Evolutionary conservation across 2,329 filamentous ascomycete genomes (phyloP).

Genomic region (Alternaria hordeiaustralica): DNA sequence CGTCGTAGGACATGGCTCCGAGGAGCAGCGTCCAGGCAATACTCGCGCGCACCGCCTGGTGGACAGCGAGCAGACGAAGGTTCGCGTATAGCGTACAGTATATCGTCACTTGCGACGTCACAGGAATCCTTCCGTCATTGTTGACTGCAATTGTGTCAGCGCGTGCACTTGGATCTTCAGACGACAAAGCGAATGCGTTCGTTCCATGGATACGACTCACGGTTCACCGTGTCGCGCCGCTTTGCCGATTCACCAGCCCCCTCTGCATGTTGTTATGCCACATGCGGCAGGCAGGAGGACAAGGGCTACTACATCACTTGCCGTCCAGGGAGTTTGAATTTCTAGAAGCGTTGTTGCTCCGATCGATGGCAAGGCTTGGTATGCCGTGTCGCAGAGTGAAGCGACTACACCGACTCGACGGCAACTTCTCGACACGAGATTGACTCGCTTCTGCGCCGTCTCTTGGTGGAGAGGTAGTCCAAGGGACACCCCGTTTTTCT

Average conservation of each 20-base stretch:
- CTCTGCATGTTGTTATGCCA: conserved; percentile 1
- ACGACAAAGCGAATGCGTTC: not conserved
- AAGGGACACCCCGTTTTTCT: not conserved
- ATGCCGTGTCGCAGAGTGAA: conserved; percentile 20
- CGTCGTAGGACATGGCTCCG: not conserved
- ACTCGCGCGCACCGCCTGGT: not conserved
- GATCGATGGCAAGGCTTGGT: conserved; percentile 7
- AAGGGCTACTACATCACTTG: not conserved
- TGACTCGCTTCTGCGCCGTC: conserved; percentile 15
- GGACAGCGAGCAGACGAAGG: conserved; percentile 3
- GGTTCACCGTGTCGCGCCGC: conserved; percentile 6
- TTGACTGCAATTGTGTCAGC: not conserved
- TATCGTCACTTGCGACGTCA: conserved; percentile 6
- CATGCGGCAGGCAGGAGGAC: conserved; percentile 4
- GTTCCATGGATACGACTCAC: conserved; percentile 1
- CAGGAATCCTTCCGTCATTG: not conserved
- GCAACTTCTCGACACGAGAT: conserved; percentile 15
- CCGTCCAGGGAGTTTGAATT: conserved; percentile 1
- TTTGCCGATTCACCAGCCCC: not conserved
- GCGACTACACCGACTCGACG: conserved; percentile 31
- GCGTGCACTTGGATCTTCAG: not conserved
- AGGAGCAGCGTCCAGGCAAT: conserved; percentile 1
- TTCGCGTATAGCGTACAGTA: conserved; percentile 3
- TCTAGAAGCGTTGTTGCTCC: conserved; percentile 5
- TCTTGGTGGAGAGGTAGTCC: not conserved